Percentiles rank a stretch among this genome's conserved stretches.
Conservation (phyloP, 164 flowering plant genomes). For the Nelumbo lutea region DNA sequence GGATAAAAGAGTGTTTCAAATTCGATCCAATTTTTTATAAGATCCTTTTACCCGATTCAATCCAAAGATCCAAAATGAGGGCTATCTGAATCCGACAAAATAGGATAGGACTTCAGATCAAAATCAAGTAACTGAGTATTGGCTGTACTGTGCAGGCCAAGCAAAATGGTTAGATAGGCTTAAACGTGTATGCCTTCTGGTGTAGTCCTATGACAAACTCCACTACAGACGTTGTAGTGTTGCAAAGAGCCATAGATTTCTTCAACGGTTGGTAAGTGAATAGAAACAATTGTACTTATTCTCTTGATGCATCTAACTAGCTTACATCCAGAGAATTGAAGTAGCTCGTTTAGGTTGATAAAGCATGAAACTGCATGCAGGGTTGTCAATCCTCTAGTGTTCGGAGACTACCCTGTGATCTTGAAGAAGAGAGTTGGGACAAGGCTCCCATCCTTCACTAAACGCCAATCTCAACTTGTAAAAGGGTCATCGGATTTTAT, state of each 20-base stretch:
- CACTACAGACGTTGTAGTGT: constrained; percentile 13
- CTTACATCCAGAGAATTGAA: no score
- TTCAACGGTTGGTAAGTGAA: constrained; percentile 13
- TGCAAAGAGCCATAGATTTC: constrained; percentile 21
- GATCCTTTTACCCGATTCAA: no score
- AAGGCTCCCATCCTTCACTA: constrained; percentile 50
- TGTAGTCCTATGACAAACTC: constrained; percentile 15
- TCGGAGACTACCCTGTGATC: constrained; percentile 56
- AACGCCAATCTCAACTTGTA: constrained; percentile 17
- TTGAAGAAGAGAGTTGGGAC: constrained; percentile 47
- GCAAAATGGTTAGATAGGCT: constrained; percentile 19
- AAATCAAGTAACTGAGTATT: no score
- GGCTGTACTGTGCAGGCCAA: constrained; percentile 5
- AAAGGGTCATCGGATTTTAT: constrained; percentile 34
- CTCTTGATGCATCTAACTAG: background rate
- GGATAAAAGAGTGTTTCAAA: no score
- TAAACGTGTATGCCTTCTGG: constrained; percentile 13
- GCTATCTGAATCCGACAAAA: no score
- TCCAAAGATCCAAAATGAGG: no score
- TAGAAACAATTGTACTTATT: background rate
- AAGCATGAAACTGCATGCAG: constrained; percentile 25
- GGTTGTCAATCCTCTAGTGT: constrained; percentile 41
- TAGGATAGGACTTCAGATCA: no score
- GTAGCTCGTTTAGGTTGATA: no score
- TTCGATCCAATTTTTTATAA: no score